These are phyloP conservation scores for Paramyrothecium roridum DNA, from an alignment of 2,329 filamentous ascomycete genomes.

Conservation along the genomic window DNA sequence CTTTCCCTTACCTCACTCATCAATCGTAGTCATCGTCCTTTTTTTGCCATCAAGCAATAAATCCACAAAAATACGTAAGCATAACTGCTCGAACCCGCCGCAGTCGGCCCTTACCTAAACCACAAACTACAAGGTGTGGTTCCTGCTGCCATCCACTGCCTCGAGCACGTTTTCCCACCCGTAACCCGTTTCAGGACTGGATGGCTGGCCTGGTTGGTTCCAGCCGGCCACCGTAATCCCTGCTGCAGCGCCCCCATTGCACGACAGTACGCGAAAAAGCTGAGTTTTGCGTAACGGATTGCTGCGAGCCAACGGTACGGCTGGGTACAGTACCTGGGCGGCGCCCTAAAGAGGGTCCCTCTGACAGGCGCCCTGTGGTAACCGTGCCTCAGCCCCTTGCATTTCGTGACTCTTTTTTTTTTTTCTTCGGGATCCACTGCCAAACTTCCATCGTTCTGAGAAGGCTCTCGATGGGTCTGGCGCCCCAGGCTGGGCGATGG, in stretches of 20 bases:
- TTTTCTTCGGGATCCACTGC: not conserved
- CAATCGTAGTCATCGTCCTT: not conserved
- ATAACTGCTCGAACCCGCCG: not conserved
- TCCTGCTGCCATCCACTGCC: not conserved
- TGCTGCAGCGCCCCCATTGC: not conserved
- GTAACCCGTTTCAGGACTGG: too few relatives aligned
- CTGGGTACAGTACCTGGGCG: not conserved
- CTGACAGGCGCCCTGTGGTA: not conserved
- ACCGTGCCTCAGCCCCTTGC: not conserved
- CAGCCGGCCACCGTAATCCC: not conserved
- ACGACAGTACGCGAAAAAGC: not conserved
- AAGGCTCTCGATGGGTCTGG: not conserved
- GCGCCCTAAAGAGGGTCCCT: not conserved
- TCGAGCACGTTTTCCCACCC: not conserved
- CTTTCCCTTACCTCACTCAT: not conserved
- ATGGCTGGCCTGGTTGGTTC: too few relatives aligned
- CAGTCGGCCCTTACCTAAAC: not conserved
- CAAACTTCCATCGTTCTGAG: not conserved
- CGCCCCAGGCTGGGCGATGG: not conserved
- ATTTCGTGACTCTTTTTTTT: not conserved
- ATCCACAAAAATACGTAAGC: not conserved
- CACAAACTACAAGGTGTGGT: not conserved
- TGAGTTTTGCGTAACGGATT: not conserved
- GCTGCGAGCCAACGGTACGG: not conserved
- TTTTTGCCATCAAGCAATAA: not conserved